Base-by-base conservation (phyloP, 768 basidiomycete genomes). In the Mycena polygramma region DNA sequence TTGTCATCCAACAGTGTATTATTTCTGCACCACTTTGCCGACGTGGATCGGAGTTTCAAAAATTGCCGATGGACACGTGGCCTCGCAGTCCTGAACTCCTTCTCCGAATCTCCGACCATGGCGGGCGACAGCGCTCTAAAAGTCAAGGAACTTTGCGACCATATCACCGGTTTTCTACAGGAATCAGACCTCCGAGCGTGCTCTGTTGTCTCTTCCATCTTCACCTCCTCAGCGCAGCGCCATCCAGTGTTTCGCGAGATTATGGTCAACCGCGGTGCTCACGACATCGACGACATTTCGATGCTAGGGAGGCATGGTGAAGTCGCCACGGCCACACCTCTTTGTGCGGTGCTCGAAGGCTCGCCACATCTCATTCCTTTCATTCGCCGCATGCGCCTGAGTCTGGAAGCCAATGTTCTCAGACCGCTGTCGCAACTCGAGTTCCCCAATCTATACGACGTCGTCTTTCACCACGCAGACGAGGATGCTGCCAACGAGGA, bases 221-320 rank as follows among this genome's bases (percentile, higher is more conserved):
- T 68, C 54, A 63, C 67, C 0, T 36, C 67, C n/a, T 43, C 67
- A 10, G 60, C 48, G 17, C 67, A 68, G 15, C 59, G 60, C 37
- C 37, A 55, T 2, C 52, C n/a, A n/a, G n/a, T 68, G 9, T 68
- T 68, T 26, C 26, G 26, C 60, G 67, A 68, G 36, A 63, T 68
- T 52, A 63, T 68, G 19, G 41, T 68, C 54, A 68, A 68, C 63
- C 60, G 67, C 13, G 59, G 67, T 15, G 26, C 22, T 4, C 59
- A 39, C 2, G 45, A 53, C 43, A 51, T 63, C 45, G 60, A 62
- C 60, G 67, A 68, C 22, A 15, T 55, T 24, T 35, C 58, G 11
- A 13, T 46, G 22, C n/a, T 68, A 26, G 49, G 39, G 3, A 13
- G 37, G 11, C 57, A 63, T 22, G 54, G 62, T 48, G 67, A 67